phyloP scores from a whole-genome alignment of 306 rosid species.

The Trifolium subterraneum region DNA sequence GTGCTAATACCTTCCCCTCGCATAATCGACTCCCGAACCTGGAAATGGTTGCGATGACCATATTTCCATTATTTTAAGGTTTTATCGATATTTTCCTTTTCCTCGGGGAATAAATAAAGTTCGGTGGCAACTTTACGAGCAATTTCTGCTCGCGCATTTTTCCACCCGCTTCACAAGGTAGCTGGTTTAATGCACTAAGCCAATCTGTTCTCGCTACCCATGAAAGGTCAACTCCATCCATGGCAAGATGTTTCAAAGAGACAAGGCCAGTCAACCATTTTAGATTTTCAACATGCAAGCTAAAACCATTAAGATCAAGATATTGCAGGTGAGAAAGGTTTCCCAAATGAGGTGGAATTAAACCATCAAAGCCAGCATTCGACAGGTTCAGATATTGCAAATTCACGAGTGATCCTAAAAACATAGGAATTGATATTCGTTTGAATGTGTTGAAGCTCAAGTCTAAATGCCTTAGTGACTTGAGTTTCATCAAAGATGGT shows the following conservation, averaged over 20 bases:
- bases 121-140: too few species aligned
- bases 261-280: slow-evolving; percentile 46
- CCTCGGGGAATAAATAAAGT: too few species aligned
- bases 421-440: slow-evolving; percentile 39
- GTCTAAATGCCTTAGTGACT: slow-evolving; percentile 52
- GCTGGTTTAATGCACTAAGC: slow-evolving; percentile 39
- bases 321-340: slow-evolving; percentile 50
- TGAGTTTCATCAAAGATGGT: slow-evolving; percentile 49
- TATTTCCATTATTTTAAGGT: too few species aligned
- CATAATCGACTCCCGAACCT: too few species aligned
- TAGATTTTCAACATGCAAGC: slow-evolving; percentile 31
- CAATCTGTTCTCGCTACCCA: slow-evolving; percentile 37
- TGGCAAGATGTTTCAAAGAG: slow-evolving; percentile 50
- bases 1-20: too few species aligned
- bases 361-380: slow-evolving; percentile 43
- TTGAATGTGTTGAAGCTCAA: slow-evolving; percentile 54
- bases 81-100: too few species aligned
- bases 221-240: slow-evolving; percentile 51
- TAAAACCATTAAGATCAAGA: slow-evolving; percentile 40
- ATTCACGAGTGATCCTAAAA: slow-evolving; percentile 46
- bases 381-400: slow-evolving; percentile 58
- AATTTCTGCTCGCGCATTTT: too few species aligned
- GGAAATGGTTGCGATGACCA: too few species aligned
- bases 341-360: slow-evolving; percentile 45
- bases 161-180: too few species aligned